Conservation (phyloP, 257 asterid genomes). For the Thymus mandschuricus region DNA sequence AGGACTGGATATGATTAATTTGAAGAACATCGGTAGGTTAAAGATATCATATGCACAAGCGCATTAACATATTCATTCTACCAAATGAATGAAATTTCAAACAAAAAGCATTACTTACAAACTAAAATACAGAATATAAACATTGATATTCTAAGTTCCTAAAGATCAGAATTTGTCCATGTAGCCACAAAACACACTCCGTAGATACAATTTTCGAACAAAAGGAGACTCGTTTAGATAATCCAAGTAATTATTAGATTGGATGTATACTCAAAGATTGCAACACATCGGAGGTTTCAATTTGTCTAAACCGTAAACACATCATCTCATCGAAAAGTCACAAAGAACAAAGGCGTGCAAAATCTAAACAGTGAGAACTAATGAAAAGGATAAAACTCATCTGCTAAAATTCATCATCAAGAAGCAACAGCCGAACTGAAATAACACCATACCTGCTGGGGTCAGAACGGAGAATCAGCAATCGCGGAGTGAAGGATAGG, state of each 20-base stretch:
- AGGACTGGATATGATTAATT: neutral
- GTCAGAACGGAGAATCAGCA: slow-evolving; percentile 42
- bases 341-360: neutral
- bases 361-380: neutral
- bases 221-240: neutral
- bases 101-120: neutral
- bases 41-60: neutral
- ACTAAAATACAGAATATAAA: neutral
- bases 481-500: slow-evolving; percentile 35
- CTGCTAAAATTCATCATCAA: neutral
- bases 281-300: neutral
- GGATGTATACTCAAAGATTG: neutral
- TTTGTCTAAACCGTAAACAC: neutral
- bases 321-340: neutral
- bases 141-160: neutral
- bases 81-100: neutral
- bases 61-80: neutral
- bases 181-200: neutral
- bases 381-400: neutral
- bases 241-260: neutral
- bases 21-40: neutral
- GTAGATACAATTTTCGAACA: neutral
- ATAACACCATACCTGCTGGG: slow-evolving; percentile 38
- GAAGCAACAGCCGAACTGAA: neutral
- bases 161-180: neutral